These are phyloP conservation scores for Capsella bursapastoris DNA, from an alignment of 345 rosid species.

Conservation along the genomic window DNA sequence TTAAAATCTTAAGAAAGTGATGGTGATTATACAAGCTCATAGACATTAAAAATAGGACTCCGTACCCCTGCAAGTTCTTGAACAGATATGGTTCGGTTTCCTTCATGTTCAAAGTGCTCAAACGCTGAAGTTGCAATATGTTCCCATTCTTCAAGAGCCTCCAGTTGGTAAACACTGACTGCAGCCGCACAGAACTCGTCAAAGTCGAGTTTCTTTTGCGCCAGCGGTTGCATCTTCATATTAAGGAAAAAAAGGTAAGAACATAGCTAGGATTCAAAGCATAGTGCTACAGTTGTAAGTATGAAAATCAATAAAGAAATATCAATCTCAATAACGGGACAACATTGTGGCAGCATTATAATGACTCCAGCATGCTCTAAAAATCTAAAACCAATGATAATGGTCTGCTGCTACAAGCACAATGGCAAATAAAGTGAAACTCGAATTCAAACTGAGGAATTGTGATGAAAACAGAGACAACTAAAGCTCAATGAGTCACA, in stretches of 20 bases:
- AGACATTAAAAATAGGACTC: conserved; percentile 9
- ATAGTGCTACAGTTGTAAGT: background rate
- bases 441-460: background rate
- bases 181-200: conserved; percentile 98
- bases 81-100: conserved; percentile 75
- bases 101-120: conserved; percentile 82
- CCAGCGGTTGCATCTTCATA: conserved; percentile 75
- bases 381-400: background rate
- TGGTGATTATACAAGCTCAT: background rate
- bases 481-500: background rate
- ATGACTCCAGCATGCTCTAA: background rate
- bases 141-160: conserved; percentile 90
- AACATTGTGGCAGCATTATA: background rate
- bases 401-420: background rate
- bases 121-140: conserved; percentile 69
- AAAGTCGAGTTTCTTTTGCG: conserved; percentile 68
- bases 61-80: conserved; percentile 80
- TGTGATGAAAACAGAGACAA: background rate
- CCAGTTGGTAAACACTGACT: conserved; percentile 79
- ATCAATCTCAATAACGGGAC: background rate
- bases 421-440: background rate
- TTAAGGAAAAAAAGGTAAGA: background rate
- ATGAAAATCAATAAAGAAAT: background rate
- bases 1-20: conserved; percentile 10
- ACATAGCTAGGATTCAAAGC: background rate